Conservation (phyloP, 768 basidiomycete genomes). For the Pleurotus ostreatus region DNA sequence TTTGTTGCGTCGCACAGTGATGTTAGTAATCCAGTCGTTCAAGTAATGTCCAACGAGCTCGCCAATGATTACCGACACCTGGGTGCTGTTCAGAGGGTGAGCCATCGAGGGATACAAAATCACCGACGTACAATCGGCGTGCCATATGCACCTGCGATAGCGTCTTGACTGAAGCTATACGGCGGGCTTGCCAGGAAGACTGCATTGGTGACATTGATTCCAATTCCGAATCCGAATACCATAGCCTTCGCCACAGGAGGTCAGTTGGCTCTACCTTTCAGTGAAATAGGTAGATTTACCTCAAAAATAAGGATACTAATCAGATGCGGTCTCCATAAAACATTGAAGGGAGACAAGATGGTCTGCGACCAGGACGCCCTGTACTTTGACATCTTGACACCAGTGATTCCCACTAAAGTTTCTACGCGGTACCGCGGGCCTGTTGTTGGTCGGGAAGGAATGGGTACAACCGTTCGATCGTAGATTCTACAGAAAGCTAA, state of each 20-base stretch:
- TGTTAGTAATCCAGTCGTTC: constrained; percentile 32
- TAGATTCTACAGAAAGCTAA: constrained; percentile 25
- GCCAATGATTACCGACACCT: constrained; percentile 34
- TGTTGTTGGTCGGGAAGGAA: constrained; percentile 23
- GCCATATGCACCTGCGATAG: constrained; percentile 34
- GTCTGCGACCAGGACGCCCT: constrained; percentile 35
- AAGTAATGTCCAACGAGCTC: constrained; percentile 34
- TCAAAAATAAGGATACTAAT: constrained; percentile 37
- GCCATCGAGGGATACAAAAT: not conserved
- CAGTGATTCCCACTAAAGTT: constrained; percentile 41
- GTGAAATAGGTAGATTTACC: constrained; percentile 16
- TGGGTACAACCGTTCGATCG: constrained; percentile 36
- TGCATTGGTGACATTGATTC: constrained; percentile 33
- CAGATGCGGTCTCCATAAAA: constrained; percentile 48
- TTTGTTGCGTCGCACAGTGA: constrained; percentile 27
- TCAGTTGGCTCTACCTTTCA: not conserved
- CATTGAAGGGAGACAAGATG: constrained; percentile 29
- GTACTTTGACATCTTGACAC: constrained; percentile 37
- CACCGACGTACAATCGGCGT: constrained; percentile 30
- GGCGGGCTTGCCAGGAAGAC: constrained; percentile 21
- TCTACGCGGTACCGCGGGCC: constrained; percentile 35
- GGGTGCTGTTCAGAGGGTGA: not conserved
- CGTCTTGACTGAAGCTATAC: constrained; percentile 35
- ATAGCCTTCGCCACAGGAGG: constrained; percentile 13
- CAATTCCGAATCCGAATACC: constrained; percentile 29